Evolutionary conservation across 225 moss, liverwort and hornwort genomes (phyloP), one percentile per base, ranked within the genome.

Genomic region (Polytrichum commune): DNA sequence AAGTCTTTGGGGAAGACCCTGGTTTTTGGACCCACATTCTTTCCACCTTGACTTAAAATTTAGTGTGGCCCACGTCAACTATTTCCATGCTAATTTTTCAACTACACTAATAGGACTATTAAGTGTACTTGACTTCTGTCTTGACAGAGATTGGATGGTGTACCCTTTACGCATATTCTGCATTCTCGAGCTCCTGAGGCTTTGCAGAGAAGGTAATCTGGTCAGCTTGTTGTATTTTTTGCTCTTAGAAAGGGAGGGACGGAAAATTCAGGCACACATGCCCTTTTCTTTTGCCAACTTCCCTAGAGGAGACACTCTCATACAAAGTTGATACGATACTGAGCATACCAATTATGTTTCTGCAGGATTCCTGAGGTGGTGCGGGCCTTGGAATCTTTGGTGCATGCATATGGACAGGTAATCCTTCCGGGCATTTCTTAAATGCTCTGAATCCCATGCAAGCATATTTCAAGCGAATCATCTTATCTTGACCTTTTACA

Each of bases 111-210:
- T 26, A 26, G 26, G 26, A 26, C 26, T 26, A 26, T 26, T 1
- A 1, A 26, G 26, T 19, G 55, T 35, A 27, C 53, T 23, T 1
- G 33, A 22, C 8, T 65, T 16, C 5, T 81, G 23, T 73, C 54
- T 29, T 79, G 74, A 74, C 93, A 96, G 91, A 98, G 93, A 66
- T 64, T 98, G 68, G 98, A 98, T 70, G 98, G 98, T 68, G 84
- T 98, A 58, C 98, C 98, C 46, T 98, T 98, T 66, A 95, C 98
- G 53, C 98, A 87, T 8, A 93, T 98, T 76, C 77, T 98, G 68
- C 86, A 95, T 68, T 86, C 89, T 46, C 73, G 66, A 64, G 89
- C 97, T 27, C 83, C 94, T 56, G 78, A 74, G 13, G 90, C 82
- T 78, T 78, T 96, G 70, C 85, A 83, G 81, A 81, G 79, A 65